phyloP scores from a whole-genome alignment of 257 asterid genomes.

The Haberlea rhodopensis region DNA sequence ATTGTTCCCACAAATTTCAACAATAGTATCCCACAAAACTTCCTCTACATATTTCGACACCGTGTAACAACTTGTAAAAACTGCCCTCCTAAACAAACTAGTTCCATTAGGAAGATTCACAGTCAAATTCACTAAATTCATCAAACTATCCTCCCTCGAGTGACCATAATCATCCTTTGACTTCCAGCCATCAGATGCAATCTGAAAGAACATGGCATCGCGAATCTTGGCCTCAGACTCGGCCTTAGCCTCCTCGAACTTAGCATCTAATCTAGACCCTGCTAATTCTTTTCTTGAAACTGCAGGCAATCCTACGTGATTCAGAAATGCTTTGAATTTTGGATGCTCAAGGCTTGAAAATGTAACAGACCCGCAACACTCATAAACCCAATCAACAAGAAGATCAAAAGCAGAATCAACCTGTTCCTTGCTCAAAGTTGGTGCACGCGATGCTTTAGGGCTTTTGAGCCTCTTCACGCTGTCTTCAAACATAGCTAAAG shows the following conservation, averaged over 20 bases:
- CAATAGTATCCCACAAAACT: conserved; percentile 74
- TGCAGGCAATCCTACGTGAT: conserved; percentile 71
- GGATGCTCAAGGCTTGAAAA: conserved; percentile 85
- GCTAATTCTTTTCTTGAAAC: conserved; percentile 57
- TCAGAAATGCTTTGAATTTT: conserved; percentile 78
- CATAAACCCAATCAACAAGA: conserved; percentile 87
- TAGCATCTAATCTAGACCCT: conserved; percentile 64
- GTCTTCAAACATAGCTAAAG: conserved; percentile 81
- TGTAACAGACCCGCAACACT: conserved; percentile 84
- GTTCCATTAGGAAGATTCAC: conserved; percentile 97
- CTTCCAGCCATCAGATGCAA: conserved; percentile 89
- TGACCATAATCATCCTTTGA: conserved; percentile 27
- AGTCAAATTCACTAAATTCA: conserved; percentile 68
- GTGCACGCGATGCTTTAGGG: conserved; percentile 67
- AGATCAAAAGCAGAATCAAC: conserved; percentile 67
- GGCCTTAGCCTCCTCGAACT: conserved; percentile 62
- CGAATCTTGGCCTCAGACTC: conserved; percentile 80
- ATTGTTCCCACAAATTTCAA: conserved; percentile 67
- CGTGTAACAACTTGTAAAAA: conserved; percentile 62
- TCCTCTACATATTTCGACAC: conserved; percentile 82
- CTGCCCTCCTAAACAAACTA: conserved; percentile 66
- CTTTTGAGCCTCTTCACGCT: conserved; percentile 86
- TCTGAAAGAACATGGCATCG: conserved; percentile 96
- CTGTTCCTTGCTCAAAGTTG: conserved; percentile 60
- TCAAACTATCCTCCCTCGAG: conserved; percentile 54